Evolutionary conservation across 176 grass and related monocot genomes (phyloP), one percentile per base, ranked within the genome.

Genomic region (Triticum dicoccoides): DNA sequence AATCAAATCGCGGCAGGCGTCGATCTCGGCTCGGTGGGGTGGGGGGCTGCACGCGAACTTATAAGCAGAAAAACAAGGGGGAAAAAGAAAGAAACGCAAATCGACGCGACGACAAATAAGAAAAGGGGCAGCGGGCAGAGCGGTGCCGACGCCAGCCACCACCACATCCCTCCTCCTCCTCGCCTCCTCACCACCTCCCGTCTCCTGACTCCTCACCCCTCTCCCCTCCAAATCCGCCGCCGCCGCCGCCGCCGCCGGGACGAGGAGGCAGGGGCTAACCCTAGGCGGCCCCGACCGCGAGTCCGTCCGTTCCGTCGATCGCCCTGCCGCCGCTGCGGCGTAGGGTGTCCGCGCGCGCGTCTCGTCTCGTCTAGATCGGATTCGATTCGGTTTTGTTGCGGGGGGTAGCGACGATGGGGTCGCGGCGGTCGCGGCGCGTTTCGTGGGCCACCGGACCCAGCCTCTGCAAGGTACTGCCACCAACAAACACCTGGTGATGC

Each of bases 381-480:
- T 83, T 90, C 61, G 71, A 68, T 86, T 79, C 71, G 67, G 10
- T 25, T 8, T 8, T 25, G 54, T 77, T 80, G 20, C n/a, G 10
- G 42, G 69, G 11, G 24, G 24, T 73, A 15, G 20, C 29, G 59
- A 90, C 29, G 61, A 90, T 86, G 52, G 89, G 95, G 61, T 88
- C 81, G 41, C 83, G 89, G 88, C 83, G 89, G 58, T 83, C 85
- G 86, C 93, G 79, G 89, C 85, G 95, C 87, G 89, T 98, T 89
- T 93, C 95, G 20, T 98, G 95, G 95, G 93, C 95, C 68, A 38
- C 83, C 79, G 91, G 75, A 49, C 62, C 81, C 82, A 92, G 81
- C 76, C 91, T 98, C 82, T 90, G 93, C 94, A 90, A 98, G 95
- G 95, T 98, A 98, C 83, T 88, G 65, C 82, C 56, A 90, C 75